Evolutionary conservation across 2,329 filamentous ascomycete genomes (phyloP), one percentile per base, ranked within the genome.

Genomic region (Colletotrichum camelliae): DNA sequence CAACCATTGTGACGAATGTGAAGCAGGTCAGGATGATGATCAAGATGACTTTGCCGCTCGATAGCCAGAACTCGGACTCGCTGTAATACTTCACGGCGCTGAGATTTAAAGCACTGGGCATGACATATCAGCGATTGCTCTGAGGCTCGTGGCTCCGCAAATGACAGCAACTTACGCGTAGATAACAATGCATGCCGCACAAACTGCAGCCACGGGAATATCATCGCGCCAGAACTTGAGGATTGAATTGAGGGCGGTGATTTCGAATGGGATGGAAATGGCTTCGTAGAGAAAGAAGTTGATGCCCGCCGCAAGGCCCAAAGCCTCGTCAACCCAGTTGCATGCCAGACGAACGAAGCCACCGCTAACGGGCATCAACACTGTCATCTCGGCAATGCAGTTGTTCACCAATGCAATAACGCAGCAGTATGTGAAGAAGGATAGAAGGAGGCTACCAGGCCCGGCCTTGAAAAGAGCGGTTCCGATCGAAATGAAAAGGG

Each of bases 51-150:
- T 93, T 91, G 78, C 92, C 83, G 61, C 84, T 85, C 4, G 89
- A 89, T 6, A 92, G 86, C 88, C 89, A 92, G 80, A 96, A 96
- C 81, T 96, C 94, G 13, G 93, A 90, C 81, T 94, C 92, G 77
- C 93, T 93, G 79, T 92, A 94, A 84, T 86, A 91, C 77, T 90
- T 88, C 48, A 94, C 92, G 35, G 66, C 67, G 2, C 69, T 43
- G 2, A 74, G 21, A 33, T 74, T 74, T 3, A 74, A 13, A 4
- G 13, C 4, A 24, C 58, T 70, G 18, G 13, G 10, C 6, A 1
- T 4, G 2, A 60, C 0, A 10, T 1, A 33, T 24, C 13, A 43
- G 16, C 16, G 16, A 16, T 33, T 60, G 5, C 57, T 60, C 16
- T n/a, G 16, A 2, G 13, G 57, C 0, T 33, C 1, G 15, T 10